A percentile compares a stretch with the other conserved stretches of the same genome.
Conservation (phyloP, 2,329 filamentous ascomycete species). For the Davidsoniella eucalypti region DNA sequence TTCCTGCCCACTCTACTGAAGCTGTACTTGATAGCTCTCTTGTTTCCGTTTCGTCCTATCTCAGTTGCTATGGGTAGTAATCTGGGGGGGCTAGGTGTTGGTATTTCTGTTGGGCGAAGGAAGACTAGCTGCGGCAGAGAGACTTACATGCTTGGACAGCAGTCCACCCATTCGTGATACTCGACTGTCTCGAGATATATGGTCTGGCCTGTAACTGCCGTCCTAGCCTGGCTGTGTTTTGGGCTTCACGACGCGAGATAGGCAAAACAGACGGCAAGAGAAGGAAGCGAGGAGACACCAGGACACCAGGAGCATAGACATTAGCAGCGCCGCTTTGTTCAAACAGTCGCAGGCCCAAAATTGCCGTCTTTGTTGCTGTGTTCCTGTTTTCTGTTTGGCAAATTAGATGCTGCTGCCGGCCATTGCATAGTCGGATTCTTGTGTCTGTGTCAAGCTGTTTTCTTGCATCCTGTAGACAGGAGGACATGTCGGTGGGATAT, state of each 20-base stretch:
- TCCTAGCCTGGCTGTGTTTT: constrained; percentile 1
- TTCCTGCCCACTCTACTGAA: background rate
- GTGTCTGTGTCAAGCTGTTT: background rate
- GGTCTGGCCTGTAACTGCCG: constrained; percentile 3
- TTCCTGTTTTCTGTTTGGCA: background rate
- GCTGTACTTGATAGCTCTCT: background rate
- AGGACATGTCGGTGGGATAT: too few relatives aligned
- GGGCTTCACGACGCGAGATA: background rate
- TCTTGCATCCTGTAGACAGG: background rate
- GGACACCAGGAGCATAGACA: too few relatives aligned
- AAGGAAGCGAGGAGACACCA: too few relatives aligned
- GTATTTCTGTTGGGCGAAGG: background rate
- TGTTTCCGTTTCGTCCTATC: background rate
- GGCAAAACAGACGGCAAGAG: too few relatives aligned
- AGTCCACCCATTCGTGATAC: background rate
- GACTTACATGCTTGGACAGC: background rate
- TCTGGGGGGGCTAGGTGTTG: too few relatives aligned
- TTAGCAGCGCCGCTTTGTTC: too few relatives aligned
- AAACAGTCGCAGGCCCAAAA: too few relatives aligned
- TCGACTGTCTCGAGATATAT: constrained; percentile 10
- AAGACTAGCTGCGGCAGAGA: background rate
- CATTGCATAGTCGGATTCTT: background rate
- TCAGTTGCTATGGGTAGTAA: background rate
- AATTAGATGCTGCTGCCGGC: background rate
- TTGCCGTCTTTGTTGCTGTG: too few relatives aligned